phyloP scores from a whole-genome alignment of 768 basidiomycete species.

The Boletus rufocinnamomeus region DNA sequence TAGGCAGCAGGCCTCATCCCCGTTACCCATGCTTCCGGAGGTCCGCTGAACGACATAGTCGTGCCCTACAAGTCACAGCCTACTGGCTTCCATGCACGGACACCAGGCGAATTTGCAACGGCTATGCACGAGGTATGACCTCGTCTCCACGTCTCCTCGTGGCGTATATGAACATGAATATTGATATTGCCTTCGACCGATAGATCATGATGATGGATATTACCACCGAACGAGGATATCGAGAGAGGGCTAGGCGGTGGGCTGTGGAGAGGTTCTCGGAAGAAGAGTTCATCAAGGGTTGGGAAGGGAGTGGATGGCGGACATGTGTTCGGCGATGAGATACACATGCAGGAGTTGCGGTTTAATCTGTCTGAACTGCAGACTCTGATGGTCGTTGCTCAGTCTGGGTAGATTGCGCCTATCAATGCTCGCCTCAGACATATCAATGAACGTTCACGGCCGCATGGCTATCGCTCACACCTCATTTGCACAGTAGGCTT shows the following conservation, averaged over 20 bases:
- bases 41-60: conserved; percentile 89
- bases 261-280: conserved; percentile 76
- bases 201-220: conserved; percentile 51
- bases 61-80: conserved; percentile 70
- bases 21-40: conserved; percentile 90
- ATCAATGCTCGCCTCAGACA: background rate
- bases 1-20: conserved; percentile 95
- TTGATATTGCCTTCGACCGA: conserved; percentile 13
- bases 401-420: background rate
- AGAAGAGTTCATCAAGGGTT: conserved; percentile 75
- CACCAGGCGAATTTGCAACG: conserved; percentile 63
- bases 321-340: conserved; percentile 25
- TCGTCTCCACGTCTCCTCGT: conserved; percentile 1
- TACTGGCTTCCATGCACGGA: conserved; percentile 84
- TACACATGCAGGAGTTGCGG: background rate
- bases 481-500: background rate
- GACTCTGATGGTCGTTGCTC: background rate
- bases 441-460: background rate
- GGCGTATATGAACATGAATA: background rate
- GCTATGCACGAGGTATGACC: conserved; percentile 55
- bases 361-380: background rate
- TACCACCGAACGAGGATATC: conserved; percentile 59
- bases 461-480: too few species aligned
- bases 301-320: conserved; percentile 66
- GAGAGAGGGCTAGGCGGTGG: conserved; percentile 66